Base-by-base conservation (phyloP, 2,329 filamentous ascomycete species). In the Beauveria pseudobassiana region DNA sequence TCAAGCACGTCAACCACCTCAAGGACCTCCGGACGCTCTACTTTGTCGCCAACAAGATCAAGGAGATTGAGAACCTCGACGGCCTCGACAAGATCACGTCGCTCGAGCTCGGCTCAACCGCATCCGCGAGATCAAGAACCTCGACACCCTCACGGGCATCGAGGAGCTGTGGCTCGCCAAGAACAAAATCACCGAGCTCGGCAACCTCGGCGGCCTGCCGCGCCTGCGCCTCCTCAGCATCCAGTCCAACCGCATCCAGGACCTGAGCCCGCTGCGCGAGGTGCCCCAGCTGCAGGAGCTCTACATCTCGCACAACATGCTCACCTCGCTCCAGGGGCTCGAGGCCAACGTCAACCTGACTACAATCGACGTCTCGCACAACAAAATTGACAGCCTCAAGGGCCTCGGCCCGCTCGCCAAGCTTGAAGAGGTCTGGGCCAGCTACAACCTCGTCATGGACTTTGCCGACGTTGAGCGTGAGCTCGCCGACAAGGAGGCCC, bases 41-140 rank as follows among this genome's bases (percentile, higher is more conserved):
- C 74, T 90, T 99, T 68, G 91, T 98, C 55, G 91, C 96, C 71
- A 98, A 99, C 77, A 95, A 95, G 74, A 96, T 99, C 71, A 83
- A 83, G 66, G 87, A 81, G 61, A 97, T 99, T 69, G 93, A 98
- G 70, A 88, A 88, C 16, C 78, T 99, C 10, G 88, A 92, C 5
- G 86, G 85, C 0, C 77, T 98, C 56, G 83, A 80, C 16, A 85
- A 89, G 64, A 76, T 99, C 67, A 87, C 85, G 64, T 95, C 93
- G 75, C 77, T 99, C 62, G 95, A 99, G 76, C 79, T 99, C 46
- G 95, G 90, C 3, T 96, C 20, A 99, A 99, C 75, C 83, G 91
- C 52, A 95, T 99, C 71, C 83, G 91, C 63, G 88, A 93, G 73
- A 92, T 99, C 62, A 83, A 92, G 70, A 95, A 95, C 64, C 80